A percentile compares a stretch with the other conserved stretches of the same genome.
Conservation (phyloP, 345 rosid species). For the Isatis tinctoria region DNA sequence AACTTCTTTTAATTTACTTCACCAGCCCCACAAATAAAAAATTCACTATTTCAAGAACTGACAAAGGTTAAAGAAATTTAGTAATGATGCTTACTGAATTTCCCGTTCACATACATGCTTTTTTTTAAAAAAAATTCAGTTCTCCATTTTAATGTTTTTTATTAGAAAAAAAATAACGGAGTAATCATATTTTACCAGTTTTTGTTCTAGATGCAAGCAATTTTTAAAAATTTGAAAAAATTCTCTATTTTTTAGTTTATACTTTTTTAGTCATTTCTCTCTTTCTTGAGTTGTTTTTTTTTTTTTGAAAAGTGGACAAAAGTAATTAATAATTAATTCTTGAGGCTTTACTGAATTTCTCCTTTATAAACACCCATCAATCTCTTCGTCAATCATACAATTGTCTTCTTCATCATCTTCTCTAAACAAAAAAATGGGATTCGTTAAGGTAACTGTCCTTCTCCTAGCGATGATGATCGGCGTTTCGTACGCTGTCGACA, state of each 20-base stretch:
- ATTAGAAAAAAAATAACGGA: neutral
- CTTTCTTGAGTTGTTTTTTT: neutral
- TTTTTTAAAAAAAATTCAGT: neutral
- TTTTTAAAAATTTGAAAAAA: neutral
- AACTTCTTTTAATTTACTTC: neutral
- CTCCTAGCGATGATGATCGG: constrained; percentile 41
- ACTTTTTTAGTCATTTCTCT: neutral
- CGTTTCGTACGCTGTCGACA: constrained; percentile 62
- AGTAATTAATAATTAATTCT: neutral
- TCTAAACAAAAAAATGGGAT: constrained; percentile 35
- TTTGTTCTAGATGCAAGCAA: neutral
- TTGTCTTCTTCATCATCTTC: constrained; percentile 4
- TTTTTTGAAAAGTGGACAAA: neutral
- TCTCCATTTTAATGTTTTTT: neutral
- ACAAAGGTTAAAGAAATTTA: neutral
- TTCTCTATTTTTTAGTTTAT: neutral
- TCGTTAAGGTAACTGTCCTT: constrained; percentile 27
- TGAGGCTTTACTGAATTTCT: neutral
- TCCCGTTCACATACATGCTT: neutral
- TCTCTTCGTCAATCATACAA: neutral
- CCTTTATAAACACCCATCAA: constrained; percentile 18
- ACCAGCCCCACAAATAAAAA: neutral
- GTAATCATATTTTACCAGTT: neutral
- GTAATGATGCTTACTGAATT: neutral
- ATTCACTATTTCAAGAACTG: neutral